Evolutionary conservation across 2,329 filamentous ascomycete genomes (phyloP).

Genomic region (Fusarium keratoplasticum): DNA sequence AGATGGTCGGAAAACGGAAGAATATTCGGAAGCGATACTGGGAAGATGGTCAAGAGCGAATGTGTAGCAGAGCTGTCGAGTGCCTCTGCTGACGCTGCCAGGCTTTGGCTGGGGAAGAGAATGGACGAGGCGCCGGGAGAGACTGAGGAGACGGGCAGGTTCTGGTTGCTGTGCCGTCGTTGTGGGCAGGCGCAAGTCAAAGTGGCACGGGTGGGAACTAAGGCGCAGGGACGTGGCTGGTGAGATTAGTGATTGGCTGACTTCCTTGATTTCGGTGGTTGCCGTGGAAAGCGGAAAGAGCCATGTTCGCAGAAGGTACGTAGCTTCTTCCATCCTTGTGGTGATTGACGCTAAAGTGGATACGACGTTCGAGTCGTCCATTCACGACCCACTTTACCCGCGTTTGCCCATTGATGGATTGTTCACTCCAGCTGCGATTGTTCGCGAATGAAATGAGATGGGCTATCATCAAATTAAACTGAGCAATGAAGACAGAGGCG

Average conservation of each 20-base stretch:
- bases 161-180: slow-evolving; percentile 43
- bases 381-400: not conserved
- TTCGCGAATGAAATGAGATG: not conserved
- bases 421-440: not conserved
- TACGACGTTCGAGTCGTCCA: not conserved
- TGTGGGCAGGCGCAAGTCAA: slow-evolving; percentile 23
- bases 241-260: slow-evolving; percentile 16
- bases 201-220: slow-evolving; percentile 13
- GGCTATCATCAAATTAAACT: not conserved
- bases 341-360: not conserved
- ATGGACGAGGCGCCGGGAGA: slow-evolving; percentile 5
- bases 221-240: slow-evolving; percentile 23
- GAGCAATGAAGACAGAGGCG: not conserved
- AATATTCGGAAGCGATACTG: slow-evolving; percentile 7
- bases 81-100: slow-evolving; percentile 28
- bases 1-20: not conserved
- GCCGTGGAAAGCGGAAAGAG: slow-evolving; percentile 19
- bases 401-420: not conserved
- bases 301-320: slow-evolving; percentile 15
- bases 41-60: slow-evolving; percentile 25
- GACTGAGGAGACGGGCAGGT: slow-evolving; percentile 32
- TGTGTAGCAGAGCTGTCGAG: slow-evolving; percentile 17
- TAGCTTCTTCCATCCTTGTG: not conserved
- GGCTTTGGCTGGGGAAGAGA: slow-evolving; percentile 15
- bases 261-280: slow-evolving; percentile 12